phyloP scores from a whole-genome alignment of 148 eudicot genomes.

The Camellia lanceoleosa region DNA sequence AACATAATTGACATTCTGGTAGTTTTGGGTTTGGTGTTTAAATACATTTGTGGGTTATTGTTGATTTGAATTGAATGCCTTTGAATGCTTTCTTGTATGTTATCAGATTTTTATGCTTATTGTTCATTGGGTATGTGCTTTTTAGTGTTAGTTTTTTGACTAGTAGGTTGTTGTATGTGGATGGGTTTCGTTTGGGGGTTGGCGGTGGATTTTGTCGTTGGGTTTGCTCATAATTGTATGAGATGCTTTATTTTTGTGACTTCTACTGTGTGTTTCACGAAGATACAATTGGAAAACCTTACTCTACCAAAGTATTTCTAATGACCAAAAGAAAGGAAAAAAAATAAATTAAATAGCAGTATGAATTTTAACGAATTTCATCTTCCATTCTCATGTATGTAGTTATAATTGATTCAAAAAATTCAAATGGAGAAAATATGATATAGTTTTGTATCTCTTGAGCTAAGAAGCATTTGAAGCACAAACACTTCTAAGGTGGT shows the following conservation, averaged over 20 bases:
- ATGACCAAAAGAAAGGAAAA: no score
- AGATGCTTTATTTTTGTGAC: background rate
- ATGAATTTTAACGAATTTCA: no score
- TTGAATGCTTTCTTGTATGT: background rate
- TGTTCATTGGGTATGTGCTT: background rate
- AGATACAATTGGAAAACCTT: no score
- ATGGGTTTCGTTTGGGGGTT: background rate
- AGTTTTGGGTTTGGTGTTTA: background rate
- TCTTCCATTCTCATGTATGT: no score
- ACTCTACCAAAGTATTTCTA: no score
- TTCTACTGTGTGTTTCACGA: no score
- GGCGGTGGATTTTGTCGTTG: background rate
- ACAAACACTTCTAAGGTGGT: no score
- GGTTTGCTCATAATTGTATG: background rate
- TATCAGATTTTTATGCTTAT: background rate
- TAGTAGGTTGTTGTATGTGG: constrained; percentile 1
- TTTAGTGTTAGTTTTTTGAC: background rate
- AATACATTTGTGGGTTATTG: background rate
- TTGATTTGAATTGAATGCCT: background rate
- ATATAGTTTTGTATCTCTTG: no score
- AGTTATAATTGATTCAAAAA: no score
- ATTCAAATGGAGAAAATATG: no score
- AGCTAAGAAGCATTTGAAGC: no score
- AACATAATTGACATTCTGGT: background rate
- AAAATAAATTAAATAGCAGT: no score